These are phyloP conservation scores for Hygrocybe punicea DNA, from an alignment of 768 basidiomycete species.

Conservation along the genomic window DNA sequence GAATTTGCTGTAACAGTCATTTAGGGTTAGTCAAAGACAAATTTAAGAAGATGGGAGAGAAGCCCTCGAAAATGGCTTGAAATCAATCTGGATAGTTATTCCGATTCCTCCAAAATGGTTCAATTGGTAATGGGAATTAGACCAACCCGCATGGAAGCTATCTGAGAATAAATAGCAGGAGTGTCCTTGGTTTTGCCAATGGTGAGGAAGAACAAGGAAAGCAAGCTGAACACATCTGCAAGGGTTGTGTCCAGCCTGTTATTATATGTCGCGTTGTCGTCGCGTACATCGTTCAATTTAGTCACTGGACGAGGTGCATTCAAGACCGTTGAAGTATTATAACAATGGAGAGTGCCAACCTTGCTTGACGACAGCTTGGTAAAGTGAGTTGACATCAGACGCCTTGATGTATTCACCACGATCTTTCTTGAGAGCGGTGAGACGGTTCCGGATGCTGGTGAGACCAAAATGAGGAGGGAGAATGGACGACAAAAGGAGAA, in stretches of 20 bases:
- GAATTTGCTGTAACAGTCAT: constrained; percentile 66
- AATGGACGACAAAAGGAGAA: constrained; percentile 15
- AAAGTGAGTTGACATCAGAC: constrained; percentile 88
- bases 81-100: not conserved
- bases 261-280: constrained; percentile 67
- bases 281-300: constrained; percentile 86
- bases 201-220: constrained; percentile 96
- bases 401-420: constrained; percentile 89
- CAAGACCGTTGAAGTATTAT: not conserved
- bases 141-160: constrained; percentile 94
- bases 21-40: constrained; percentile 10
- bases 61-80: too few relatives aligned
- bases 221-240: constrained; percentile 90
- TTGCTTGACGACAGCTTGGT: constrained; percentile 91
- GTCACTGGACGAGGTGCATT: constrained; percentile 54
- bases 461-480: constrained; percentile 16
- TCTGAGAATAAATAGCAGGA: constrained; percentile 93
- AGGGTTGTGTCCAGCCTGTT: constrained; percentile 95
- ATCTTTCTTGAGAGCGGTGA: constrained; percentile 92
- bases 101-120: not conserved
- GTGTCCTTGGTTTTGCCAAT: constrained; percentile 94
- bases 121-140: constrained; percentile 1
- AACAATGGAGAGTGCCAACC: constrained; percentile 44
- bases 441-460: constrained; percentile 84
- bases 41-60: not conserved